Percentiles rank a stretch among this genome's conserved stretches.
Evolutionary conservation across 2,329 filamentous ascomycete genomes (phyloP).

Genomic region (Fusarium camptoceras): DNA sequence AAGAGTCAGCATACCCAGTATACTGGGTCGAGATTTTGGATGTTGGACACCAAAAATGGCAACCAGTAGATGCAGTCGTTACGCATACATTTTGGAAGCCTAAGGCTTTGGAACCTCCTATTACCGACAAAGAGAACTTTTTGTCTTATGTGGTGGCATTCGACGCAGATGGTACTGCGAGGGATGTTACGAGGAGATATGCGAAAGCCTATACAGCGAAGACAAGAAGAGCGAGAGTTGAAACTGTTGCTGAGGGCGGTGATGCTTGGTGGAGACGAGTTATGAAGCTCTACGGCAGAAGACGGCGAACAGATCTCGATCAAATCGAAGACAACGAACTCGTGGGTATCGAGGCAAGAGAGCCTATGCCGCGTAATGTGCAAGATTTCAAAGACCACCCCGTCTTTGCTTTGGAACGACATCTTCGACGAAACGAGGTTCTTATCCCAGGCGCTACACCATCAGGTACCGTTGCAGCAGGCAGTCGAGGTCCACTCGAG

Average conservation of each 20-base stretch:
- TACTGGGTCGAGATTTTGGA: conserved; percentile 97
- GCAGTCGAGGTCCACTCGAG: conserved; percentile 73
- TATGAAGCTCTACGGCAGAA: conserved; percentile 61
- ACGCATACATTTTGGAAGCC: conserved; percentile 81
- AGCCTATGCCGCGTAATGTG: conserved; percentile 88
- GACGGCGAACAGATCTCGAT: conserved; percentile 71
- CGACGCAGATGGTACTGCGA: conserved; percentile 79
- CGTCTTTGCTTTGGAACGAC: conserved; percentile 83
- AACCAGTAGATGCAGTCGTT: conserved; percentile 86
- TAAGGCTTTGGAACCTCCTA: conserved; percentile 82
- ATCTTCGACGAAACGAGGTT: conserved; percentile 85
- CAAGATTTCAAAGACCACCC: conserved; percentile 91
- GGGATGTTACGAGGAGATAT: conserved; percentile 90
- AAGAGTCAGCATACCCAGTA: conserved; percentile 81
- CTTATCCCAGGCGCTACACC: conserved; percentile 76
- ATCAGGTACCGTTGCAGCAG: conserved; percentile 81
- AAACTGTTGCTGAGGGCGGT: conserved; percentile 64
- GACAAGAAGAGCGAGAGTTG: conserved; percentile 83
- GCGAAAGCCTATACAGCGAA: conserved; percentile 91
- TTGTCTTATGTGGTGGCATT: conserved; percentile 89
- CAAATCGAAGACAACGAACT: conserved; percentile 87
- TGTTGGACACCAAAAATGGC: conserved; percentile 88
- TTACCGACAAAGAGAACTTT: conserved; percentile 78
- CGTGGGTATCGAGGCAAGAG: conserved; percentile 74
- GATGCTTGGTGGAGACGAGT: conserved; percentile 66